A percentile compares a stretch with the other conserved stretches of the same genome.
These are phyloP conservation scores for Stephanodiscus minutulus DNA, from an alignment of 108 stramenopile species.

Conservation along the genomic window DNA sequence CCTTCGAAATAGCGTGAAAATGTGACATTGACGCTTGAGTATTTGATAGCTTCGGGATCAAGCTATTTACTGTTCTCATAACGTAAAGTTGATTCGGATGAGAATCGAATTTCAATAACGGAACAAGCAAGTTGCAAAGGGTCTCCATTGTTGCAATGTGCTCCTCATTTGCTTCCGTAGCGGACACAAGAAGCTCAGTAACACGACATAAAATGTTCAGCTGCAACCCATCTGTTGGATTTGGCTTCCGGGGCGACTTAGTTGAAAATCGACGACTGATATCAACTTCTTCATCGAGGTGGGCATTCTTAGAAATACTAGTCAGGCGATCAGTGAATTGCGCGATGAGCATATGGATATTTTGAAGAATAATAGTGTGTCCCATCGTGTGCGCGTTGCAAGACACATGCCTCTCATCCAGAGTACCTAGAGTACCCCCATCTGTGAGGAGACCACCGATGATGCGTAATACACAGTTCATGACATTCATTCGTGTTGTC, in stretches of 20 bases:
- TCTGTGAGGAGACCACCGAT: slow-evolving; percentile 69
- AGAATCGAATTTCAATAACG: slow-evolving; percentile 60
- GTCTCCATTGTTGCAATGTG: slow-evolving; percentile 43
- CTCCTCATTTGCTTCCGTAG: slow-evolving; percentile 21
- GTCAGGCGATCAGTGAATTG: slow-evolving; percentile 63
- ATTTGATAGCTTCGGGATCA: slow-evolving; percentile 51
- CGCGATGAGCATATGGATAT: slow-evolving; percentile 60
- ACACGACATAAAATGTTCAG: slow-evolving; percentile 74
- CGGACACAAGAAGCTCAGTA: slow-evolving; percentile 60
- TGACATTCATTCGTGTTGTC: slow-evolving; percentile 55
- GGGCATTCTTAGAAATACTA: slow-evolving; percentile 27
- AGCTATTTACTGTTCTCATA: slow-evolving; percentile 61
- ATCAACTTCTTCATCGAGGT: slow-evolving; percentile 30
- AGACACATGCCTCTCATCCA: slow-evolving; percentile 5
- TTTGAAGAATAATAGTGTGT: slow-evolving; percentile 28
- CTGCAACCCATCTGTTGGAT: slow-evolving; percentile 25
- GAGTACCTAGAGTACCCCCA: slow-evolving; percentile 20
- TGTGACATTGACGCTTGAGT: slow-evolving; percentile 40
- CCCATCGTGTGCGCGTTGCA: slow-evolving; percentile 21
- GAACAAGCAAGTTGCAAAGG: slow-evolving; percentile 66
- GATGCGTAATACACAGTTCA: slow-evolving; percentile 56
- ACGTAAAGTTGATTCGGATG: slow-evolving; percentile 63
- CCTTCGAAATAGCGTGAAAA: slow-evolving; percentile 49
- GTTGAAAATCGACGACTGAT: slow-evolving; percentile 31
- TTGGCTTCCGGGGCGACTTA: slow-evolving; percentile 10